Percentiles rank a stretch among this genome's conserved stretches.
Conservation (phyloP, 768 basidiomycete species). For the Pholiota conissans region DNA sequence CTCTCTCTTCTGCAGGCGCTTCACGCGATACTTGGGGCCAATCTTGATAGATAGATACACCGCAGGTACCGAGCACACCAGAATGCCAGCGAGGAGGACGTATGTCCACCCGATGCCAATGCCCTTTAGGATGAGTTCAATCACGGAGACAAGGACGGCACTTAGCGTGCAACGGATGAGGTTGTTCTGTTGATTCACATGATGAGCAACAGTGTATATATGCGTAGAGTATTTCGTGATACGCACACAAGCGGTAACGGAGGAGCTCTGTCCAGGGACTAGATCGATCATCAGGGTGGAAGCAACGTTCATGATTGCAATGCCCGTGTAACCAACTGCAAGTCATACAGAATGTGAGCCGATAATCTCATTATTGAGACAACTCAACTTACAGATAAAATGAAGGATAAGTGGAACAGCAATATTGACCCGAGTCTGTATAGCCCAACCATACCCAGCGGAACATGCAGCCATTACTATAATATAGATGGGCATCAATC, state of each 20-base stretch:
- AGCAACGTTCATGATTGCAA: slow-evolving; percentile 51
- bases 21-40: slow-evolving; percentile 54
- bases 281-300: slow-evolving; percentile 71
- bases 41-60: slow-evolving; percentile 50
- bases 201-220: background rate
- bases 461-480: slow-evolving; percentile 38
- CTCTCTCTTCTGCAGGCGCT: slow-evolving; percentile 14
- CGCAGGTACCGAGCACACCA: slow-evolving; percentile 46
- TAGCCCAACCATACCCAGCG: slow-evolving; percentile 62
- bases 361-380: too few species aligned
- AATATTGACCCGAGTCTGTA: slow-evolving; percentile 47
- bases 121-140: slow-evolving; percentile 59
- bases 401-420: slow-evolving; percentile 56
- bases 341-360: background rate
- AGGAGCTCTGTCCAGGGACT: slow-evolving; percentile 59
- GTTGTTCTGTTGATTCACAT: slow-evolving; percentile 57
- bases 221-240: background rate
- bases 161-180: slow-evolving; percentile 64
- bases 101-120: slow-evolving; percentile 73
- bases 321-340: slow-evolving; percentile 53
- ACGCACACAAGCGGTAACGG: slow-evolving; percentile 72
- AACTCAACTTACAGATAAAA: slow-evolving; percentile 28
- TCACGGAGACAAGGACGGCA: slow-evolving; percentile 60
- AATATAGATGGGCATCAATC: slow-evolving; percentile 42
- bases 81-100: slow-evolving; percentile 54